Evolutionary conservation across 2,329 filamentous ascomycete species (phyloP).

Genomic region (Sporothrix mexicana): DNA sequence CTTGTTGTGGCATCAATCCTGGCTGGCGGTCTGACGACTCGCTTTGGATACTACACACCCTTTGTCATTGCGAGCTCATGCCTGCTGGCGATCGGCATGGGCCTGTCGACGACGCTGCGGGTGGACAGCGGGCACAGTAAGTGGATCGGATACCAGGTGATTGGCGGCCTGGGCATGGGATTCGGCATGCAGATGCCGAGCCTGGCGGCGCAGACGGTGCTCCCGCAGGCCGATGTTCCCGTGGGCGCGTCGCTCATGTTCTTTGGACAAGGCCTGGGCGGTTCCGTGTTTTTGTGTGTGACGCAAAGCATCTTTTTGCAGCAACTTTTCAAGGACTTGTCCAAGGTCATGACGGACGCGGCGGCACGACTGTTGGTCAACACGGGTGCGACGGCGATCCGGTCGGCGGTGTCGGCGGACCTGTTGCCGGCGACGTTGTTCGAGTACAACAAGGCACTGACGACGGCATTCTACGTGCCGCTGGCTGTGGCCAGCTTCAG

Average conservation of each 20-base stretch:
- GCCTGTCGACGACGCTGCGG: constrained; percentile 50
- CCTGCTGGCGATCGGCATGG: constrained; percentile 49
- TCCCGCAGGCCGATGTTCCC: constrained; percentile 49
- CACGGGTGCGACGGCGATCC: constrained; percentile 28
- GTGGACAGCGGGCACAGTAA: constrained; percentile 43
- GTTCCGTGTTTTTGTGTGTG: constrained; percentile 53
- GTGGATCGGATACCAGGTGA: constrained; percentile 53
- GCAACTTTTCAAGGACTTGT: constrained; percentile 45
- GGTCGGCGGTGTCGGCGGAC: background rate
- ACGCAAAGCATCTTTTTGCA: constrained; percentile 53
- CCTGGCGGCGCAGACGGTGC: constrained; percentile 54
- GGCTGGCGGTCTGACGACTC: constrained; percentile 47
- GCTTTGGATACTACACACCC: constrained; percentile 54
- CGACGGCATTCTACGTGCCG: constrained; percentile 62
- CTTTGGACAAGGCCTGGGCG: constrained; percentile 54
- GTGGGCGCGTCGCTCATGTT: constrained; percentile 53
- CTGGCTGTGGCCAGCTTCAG: constrained; percentile 58
- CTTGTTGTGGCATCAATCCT: constrained; percentile 50
- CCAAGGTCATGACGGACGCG: background rate
- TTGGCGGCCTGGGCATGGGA: constrained; percentile 54
- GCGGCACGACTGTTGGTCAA: constrained; percentile 1
- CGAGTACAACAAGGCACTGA: constrained; percentile 66
- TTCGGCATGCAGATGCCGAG: constrained; percentile 52
- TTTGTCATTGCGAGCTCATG: constrained; percentile 49
- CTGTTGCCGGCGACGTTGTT: constrained; percentile 35